A percentile compares a stretch with the other conserved stretches of the same genome.
phyloP scores from a whole-genome alignment of 2,329 filamentous ascomycete genomes.

The Clonostachys rosea region DNA sequence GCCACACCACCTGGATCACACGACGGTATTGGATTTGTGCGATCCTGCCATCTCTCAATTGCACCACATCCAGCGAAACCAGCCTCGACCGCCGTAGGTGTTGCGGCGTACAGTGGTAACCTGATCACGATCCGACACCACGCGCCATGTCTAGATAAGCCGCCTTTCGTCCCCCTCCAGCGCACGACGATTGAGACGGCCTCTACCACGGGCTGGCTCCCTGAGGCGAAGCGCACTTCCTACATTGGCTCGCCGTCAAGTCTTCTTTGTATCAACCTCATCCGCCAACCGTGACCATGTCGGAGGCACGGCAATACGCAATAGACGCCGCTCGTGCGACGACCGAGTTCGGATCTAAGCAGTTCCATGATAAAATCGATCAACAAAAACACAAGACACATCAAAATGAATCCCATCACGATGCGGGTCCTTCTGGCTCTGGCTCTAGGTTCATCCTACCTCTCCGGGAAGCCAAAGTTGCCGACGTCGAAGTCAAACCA shows the following conservation, averaged over 20 bases:
- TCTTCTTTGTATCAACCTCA: conserved; percentile 7
- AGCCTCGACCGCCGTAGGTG: too few relatives aligned
- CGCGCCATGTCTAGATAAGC: not conserved
- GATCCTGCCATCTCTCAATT: too few relatives aligned
- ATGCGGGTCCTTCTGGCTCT: conserved; percentile 8
- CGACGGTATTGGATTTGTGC: too few relatives aligned
- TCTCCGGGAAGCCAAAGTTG: conserved; percentile 31
- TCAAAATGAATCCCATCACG: conserved; percentile 9
- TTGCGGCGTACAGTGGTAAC: too few relatives aligned
- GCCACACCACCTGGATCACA: too few relatives aligned
- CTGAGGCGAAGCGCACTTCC: conserved; percentile 1
- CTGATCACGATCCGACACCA: not conserved
- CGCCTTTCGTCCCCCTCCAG: not conserved
- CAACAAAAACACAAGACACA: conserved; percentile 32
- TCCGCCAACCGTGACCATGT: conserved; percentile 17
- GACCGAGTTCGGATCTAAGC: conserved; percentile 62
- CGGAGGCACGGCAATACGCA: conserved; percentile 23
- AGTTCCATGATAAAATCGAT: conserved; percentile 58
- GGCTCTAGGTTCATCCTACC: conserved; percentile 44
- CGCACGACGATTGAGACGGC: conserved; percentile 2
- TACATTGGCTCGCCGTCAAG: conserved; percentile 9
- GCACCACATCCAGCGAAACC: too few relatives aligned
- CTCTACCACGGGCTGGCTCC: conserved; percentile 5
- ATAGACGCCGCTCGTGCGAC: conserved; percentile 57
- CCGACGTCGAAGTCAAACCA: conserved; percentile 21